These are phyloP conservation scores for Pezicula rhizophila DNA, from an alignment of 2,329 filamentous ascomycete genomes.

Conservation along the genomic window DNA sequence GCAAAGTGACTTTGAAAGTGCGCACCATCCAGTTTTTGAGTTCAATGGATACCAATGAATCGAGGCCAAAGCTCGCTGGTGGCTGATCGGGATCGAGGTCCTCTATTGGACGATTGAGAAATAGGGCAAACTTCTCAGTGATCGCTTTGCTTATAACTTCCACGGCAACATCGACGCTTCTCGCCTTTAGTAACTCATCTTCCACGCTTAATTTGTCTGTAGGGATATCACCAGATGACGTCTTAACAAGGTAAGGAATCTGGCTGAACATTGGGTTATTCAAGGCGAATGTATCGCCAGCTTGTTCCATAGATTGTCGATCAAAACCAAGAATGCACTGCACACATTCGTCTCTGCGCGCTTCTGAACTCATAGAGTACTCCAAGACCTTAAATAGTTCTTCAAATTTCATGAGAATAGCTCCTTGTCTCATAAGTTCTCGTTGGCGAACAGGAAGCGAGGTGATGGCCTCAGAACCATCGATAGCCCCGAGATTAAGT, in stretches of 20 bases:
- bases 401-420: constrained; percentile 16
- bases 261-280: constrained; percentile 15
- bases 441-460: constrained; percentile 3
- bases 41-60: constrained; percentile 15
- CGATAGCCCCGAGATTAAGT: constrained; percentile 17
- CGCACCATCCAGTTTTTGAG: constrained; percentile 12
- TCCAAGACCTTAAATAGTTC: constrained; percentile 17
- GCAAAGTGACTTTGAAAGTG: constrained; percentile 21
- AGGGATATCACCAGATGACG: neutral
- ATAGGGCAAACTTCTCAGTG: constrained; percentile 16
- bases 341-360: constrained; percentile 10
- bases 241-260: constrained; percentile 9
- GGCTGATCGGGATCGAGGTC: constrained; percentile 8
- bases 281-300: constrained; percentile 12
- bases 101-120: constrained; percentile 16
- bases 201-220: constrained; percentile 1
- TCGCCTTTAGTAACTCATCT: constrained; percentile 2
- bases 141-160: constrained; percentile 12
- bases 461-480: constrained; percentile 11
- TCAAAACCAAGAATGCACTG: constrained; percentile 16
- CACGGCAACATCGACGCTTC: constrained; percentile 12
- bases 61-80: constrained; percentile 14
- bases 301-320: constrained; percentile 15
- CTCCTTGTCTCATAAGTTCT: constrained; percentile 7
- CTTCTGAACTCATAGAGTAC: constrained; percentile 17